Evolutionary conservation across 305 asterid genomes (phyloP).

Genomic region (Fraxinus nigra): DNA sequence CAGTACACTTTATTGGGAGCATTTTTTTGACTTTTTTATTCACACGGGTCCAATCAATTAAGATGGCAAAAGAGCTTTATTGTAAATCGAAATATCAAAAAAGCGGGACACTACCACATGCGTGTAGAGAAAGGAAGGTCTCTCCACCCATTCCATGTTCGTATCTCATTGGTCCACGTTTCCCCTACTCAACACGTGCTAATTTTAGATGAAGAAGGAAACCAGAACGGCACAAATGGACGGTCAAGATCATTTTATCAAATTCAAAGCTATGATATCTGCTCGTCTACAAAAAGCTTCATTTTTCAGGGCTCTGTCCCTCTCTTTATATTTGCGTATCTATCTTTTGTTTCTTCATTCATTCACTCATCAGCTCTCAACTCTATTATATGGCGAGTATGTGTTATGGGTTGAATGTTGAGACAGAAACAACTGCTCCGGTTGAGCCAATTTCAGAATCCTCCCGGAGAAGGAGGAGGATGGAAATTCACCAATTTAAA

Average conservation of each 20-base stretch:
- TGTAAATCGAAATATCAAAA: conserved; percentile 20
- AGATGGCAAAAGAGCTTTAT: too few relatives aligned
- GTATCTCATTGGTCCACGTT: conserved; percentile 56
- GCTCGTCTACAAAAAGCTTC: conserved; percentile 11
- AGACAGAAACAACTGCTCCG: conserved; percentile 49
- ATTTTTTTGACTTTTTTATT: too few relatives aligned
- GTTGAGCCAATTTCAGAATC: conserved; percentile 52
- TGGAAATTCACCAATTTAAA: conserved; percentile 66
- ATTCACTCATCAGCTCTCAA: neutral
- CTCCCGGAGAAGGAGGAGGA: conserved; percentile 53
- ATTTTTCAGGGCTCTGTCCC: conserved; percentile 15
- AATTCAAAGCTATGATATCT: conserved; percentile 25
- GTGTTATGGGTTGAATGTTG: conserved; percentile 53
- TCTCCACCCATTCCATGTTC: conserved; percentile 20
- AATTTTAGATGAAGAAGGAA: neutral
- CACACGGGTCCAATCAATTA: too few relatives aligned
- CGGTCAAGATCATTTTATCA: conserved; percentile 40
- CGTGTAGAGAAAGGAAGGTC: conserved; percentile 49
- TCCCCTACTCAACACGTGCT: conserved; percentile 43
- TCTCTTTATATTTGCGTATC: conserved; percentile 9
- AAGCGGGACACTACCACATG: conserved; percentile 44
- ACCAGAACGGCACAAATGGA: conserved; percentile 1
- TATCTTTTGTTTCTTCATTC: neutral
- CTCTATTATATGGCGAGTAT: conserved; percentile 50
- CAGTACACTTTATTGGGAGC: too few relatives aligned